Conservation (phyloP, 2,329 filamentous ascomycete species). For the Cordyceps cateniannulata region DNA sequence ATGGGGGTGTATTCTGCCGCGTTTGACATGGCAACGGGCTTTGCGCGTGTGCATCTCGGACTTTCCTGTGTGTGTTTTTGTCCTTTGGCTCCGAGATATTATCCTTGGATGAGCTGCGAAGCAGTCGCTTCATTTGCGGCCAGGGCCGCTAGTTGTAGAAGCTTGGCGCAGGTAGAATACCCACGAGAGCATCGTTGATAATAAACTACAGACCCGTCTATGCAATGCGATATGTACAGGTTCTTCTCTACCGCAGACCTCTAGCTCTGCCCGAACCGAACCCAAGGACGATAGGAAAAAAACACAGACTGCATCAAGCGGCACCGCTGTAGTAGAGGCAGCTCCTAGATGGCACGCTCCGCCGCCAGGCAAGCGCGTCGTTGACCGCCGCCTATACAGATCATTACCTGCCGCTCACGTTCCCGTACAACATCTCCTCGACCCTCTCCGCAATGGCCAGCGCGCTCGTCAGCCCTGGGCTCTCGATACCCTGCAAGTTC, state of each 20-base stretch:
- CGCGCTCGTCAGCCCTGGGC: slow-evolving; percentile 80
- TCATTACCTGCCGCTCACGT: neutral
- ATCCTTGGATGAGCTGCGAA: neutral
- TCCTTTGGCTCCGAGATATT: neutral
- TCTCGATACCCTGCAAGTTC: slow-evolving; percentile 89
- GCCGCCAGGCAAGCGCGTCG: no score
- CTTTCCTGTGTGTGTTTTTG: neutral
- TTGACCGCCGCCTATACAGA: neutral
- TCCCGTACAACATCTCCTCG: slow-evolving; percentile 39
- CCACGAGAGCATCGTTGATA: slow-evolving; percentile 6
- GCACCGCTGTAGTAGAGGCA: no score
- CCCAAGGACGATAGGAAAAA: neutral
- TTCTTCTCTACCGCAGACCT: neutral
- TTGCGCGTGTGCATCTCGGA: neutral
- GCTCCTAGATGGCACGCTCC: no score
- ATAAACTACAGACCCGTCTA: neutral
- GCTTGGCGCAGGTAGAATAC: slow-evolving; percentile 6
- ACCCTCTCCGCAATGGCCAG: slow-evolving; percentile 83
- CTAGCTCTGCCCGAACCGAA: neutral
- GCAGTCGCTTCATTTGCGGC: neutral
- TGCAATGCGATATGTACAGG: slow-evolving; percentile 4
- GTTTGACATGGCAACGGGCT: neutral
- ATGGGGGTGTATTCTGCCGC: neutral
- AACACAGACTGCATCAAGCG: no score
- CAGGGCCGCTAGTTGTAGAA: neutral